Evolutionary conservation across 2,329 filamentous ascomycete species (phyloP), one percentile per base, ranked within the genome.

Genomic region (Colletotrichum eremochloae): DNA sequence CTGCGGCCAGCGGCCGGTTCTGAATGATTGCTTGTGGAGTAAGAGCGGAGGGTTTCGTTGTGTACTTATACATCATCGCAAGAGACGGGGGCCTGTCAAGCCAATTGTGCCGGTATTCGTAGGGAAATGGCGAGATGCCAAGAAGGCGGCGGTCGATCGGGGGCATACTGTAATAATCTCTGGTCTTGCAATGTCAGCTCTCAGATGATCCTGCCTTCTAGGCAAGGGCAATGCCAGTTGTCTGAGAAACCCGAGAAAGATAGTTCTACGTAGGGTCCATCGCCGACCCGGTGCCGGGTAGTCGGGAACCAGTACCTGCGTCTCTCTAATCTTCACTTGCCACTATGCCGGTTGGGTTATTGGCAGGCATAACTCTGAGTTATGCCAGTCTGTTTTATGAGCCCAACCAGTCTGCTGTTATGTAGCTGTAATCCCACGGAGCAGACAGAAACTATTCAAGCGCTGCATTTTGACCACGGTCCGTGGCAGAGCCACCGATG

Each of bases 251-350:
- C 68, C 63, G 63, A 46, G 38, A 57, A 40, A 38, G 46, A 57
- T 31, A 31, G 53, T 58, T 40, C 48, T 42, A 24, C 60, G 31
- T 33, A 31, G 8, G n/a, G 48, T 31, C 36, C 57, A 50, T 40
- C 38, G 55, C 31, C 65, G 31, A 58, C 20, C 68, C 55, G 38
- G 57, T 63, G 68, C 68, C 64, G 65, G 36, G 58, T 58, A 58
- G 33, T 60, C 38, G 68, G 64, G 55, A 63, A 31, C 58, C 42
- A 60, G 42, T 29, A n/a, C 14, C 42, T 31, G 57, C 44, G 44
- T 64, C 57, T n/a, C 64, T 57, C 31, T 36, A 15, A 50, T 50
- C 33, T 67, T 33, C 44, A 38, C 44, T 3, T 40, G 36, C 36
- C 36, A 50, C 33, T 68, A 60, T 57, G 56, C 64, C 42, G 36